These are phyloP conservation scores for Yamadazyma spencermartinsiae DNA, from an alignment of 1,139 yeast species.

Conservation along the genomic window DNA sequence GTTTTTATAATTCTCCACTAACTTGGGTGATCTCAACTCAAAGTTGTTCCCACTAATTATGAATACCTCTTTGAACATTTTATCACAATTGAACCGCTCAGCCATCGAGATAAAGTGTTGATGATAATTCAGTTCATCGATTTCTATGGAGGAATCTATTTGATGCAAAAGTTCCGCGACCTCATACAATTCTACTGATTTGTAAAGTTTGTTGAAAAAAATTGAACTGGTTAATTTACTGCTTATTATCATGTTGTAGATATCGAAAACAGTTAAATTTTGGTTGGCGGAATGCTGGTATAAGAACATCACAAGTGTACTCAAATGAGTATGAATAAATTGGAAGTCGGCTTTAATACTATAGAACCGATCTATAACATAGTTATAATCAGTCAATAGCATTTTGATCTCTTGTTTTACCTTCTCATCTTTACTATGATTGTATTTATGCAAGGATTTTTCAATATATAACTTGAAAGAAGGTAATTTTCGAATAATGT, in stretches of 20 bases:
- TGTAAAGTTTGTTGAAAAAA: conserved; percentile 10
- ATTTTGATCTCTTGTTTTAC: conserved; percentile 5
- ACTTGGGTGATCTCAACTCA: conserved; percentile 19
- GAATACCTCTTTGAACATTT: conserved; percentile 39
- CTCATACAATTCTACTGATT: conserved; percentile 5
- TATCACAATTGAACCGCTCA: neutral
- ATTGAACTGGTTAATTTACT: conserved; percentile 20
- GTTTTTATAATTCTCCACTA: conserved; percentile 41
- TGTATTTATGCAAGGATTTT: conserved; percentile 11
- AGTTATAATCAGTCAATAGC: conserved; percentile 21
- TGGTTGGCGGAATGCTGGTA: conserved; percentile 1
- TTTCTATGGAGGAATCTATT: neutral
- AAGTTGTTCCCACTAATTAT: conserved; percentile 35
- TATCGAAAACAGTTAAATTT: conserved; percentile 27
- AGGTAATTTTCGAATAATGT: conserved; percentile 33
- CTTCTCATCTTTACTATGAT: conserved; percentile 9
- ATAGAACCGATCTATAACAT: conserved; percentile 16
- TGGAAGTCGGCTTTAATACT: neutral
- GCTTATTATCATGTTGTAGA: conserved; percentile 32
- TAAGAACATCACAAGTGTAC: neutral
- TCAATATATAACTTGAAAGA: conserved; percentile 43
- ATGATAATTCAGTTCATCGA: conserved; percentile 1
- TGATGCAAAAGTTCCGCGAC: neutral
- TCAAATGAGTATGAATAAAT: neutral
- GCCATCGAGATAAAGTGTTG: neutral